Percentiles rank a stretch among this genome's conserved stretches.
Evolutionary conservation across 768 basidiomycete genomes (phyloP).

Genomic region (Kwoniella sp.): DNA sequence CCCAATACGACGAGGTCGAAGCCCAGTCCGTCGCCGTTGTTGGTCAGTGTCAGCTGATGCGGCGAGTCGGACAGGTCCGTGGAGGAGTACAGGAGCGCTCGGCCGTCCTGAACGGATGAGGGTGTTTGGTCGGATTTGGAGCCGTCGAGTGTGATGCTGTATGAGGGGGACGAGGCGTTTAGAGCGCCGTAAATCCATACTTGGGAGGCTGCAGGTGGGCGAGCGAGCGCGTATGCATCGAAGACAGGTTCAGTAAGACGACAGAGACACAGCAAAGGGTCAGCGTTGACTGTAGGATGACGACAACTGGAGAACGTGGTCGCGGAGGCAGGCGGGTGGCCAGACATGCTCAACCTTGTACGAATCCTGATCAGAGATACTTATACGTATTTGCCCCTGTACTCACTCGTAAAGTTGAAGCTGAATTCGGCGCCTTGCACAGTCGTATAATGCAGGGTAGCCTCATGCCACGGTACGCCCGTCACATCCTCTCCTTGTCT

Average conservation of each 20-base stretch:
- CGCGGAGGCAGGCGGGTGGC: too few species aligned
- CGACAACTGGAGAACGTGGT: background rate
- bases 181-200: slow-evolving; percentile 49
- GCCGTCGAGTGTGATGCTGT: slow-evolving; percentile 44
- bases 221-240: background rate
- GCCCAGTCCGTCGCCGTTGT: slow-evolving; percentile 39
- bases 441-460: slow-evolving; percentile 53
- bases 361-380: background rate
- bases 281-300: background rate
- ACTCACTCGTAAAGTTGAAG: slow-evolving; percentile 54
- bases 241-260: too few species aligned
- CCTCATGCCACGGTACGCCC: slow-evolving; percentile 51
- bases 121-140: slow-evolving; percentile 4
- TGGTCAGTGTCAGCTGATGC: slow-evolving; percentile 42
- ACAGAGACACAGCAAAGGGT: background rate
- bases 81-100: slow-evolving; percentile 33
- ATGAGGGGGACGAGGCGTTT: slow-evolving; percentile 27
- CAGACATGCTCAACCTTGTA: background rate
- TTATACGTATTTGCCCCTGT: too few species aligned
- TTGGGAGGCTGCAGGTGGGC: slow-evolving; percentile 31
- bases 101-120: background rate
- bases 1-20: slow-evolving; percentile 46
- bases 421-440: slow-evolving; percentile 36
- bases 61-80: slow-evolving; percentile 28
- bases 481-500: slow-evolving; percentile 39